Base-by-base conservation (phyloP, 2,329 filamentous ascomycete genomes). In the Pseudocercospora macadamiae region DNA sequence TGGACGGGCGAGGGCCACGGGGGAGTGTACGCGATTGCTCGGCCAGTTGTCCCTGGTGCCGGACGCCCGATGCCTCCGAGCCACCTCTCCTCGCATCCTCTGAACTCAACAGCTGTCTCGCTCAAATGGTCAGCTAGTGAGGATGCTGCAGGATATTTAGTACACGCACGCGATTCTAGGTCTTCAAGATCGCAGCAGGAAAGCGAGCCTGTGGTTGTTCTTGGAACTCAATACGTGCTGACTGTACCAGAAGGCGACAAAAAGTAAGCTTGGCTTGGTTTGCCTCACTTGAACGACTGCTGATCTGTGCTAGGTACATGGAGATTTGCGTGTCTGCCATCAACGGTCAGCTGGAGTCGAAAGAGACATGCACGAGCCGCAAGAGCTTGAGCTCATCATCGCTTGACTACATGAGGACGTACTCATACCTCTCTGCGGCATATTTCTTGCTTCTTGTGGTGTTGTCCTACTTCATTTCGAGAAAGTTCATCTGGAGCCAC, bases 321-420 rank as follows among this genome's bases (percentile, higher is more conserved):
- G 44, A 49, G 7, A 51, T 59, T 12, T 59, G 56, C 25, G 36
- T 59, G 4, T 54, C 51, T 1, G 56, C 51, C 2, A 34, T 55
- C 44, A 55, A 59, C 18, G 56, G 56, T 3, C 34, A 54, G 7
- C 42, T 39, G 1, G 51, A 54, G 26, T 59, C 56, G 4, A 52
- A 47, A 18, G 14, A 26, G 0, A 30, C 51, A 30, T 59, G 56
- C 36, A 26, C 23, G 6, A 6, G 16, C 42, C 42, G 42, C 23
- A n/a, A n/a, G 19, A 47, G 14, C 19, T 21, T 47, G 23, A 23
- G 23, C 1, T 8, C 9, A 19, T 26, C 21, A 18, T 26, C 5
- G 2, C 21, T 14, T n/a, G 42, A 47, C 42, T 47, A 47, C 5
- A 47, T 21, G 23, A 14, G 14, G 14, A 23, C 19, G 23, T 23